phyloP scores from a whole-genome alignment of 148 eudicot genomes.

The Pharnaceum exiguum region DNA sequence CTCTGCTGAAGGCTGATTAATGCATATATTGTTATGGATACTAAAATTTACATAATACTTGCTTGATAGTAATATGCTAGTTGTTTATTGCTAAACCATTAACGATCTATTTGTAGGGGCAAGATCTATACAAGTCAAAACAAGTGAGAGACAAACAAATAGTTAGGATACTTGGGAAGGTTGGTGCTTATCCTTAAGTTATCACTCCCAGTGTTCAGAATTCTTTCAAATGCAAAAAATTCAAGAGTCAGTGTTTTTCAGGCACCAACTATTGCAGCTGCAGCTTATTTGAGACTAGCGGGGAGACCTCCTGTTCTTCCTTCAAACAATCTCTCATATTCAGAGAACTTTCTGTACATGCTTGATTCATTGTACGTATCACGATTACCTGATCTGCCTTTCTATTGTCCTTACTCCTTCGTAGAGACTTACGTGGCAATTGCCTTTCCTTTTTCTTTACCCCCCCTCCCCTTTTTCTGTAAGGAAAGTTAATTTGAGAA shows the following conservation, averaged over 20 bases:
- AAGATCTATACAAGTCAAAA: slow-evolving; percentile 89
- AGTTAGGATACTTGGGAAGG: slow-evolving; percentile 96
- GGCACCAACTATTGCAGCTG: slow-evolving; percentile 98
- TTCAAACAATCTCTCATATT: slow-evolving; percentile 83
- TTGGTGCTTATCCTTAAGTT: slow-evolving; percentile 16
- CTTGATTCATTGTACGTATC: slow-evolving; percentile 88
- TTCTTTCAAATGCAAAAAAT: neutral
- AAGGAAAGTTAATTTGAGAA: no score
- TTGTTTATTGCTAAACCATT: no score
- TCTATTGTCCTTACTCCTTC: no score
- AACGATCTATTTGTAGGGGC: slow-evolving; percentile 89
- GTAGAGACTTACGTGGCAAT: no score
- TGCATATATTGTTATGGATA: no score
- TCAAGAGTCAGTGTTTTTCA: slow-evolving; percentile 20
- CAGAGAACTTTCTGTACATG: slow-evolving; percentile 97
- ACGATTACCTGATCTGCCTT: no score
- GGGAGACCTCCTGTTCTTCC: slow-evolving; percentile 98
- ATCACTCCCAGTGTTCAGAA: neutral
- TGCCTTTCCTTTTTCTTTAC: no score
- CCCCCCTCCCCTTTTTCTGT: no score
- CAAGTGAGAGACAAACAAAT: slow-evolving; percentile 97
- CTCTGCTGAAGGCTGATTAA: no score
- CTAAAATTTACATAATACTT: no score
- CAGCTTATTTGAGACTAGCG: slow-evolving; percentile 94
- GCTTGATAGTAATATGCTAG: no score